A percentile compares a stretch with the other conserved stretches of the same genome.
Conservation (phyloP, 2,329 filamentous ascomycete genomes). For the Periconia sp. region DNA sequence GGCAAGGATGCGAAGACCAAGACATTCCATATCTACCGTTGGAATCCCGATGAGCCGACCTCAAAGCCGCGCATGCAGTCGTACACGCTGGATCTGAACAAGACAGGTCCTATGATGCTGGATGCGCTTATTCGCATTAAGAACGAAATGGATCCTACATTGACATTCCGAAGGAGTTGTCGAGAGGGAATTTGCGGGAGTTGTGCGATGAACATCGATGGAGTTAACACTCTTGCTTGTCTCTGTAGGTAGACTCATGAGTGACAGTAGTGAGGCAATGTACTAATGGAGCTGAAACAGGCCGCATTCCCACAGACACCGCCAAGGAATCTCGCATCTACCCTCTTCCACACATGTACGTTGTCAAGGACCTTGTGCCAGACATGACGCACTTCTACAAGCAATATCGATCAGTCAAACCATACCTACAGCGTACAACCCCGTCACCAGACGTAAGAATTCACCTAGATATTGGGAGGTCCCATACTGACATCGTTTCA, state of each 20-base stretch:
- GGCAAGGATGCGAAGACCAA: conserved; percentile 71
- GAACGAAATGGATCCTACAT: conserved; percentile 96
- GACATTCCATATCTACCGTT: conserved; percentile 98
- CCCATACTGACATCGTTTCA: conserved; percentile 49
- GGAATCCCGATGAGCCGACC: conserved; percentile 91
- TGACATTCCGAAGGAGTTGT: conserved; percentile 95
- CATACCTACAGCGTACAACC: conserved; percentile 91
- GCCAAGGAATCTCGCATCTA: conserved; percentile 89
- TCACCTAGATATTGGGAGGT: too few relatives aligned
- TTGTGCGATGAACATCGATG: conserved; percentile 99
- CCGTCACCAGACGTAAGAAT: conserved; percentile 78
- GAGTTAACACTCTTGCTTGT: conserved; percentile 96
- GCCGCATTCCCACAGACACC: conserved; percentile 89
- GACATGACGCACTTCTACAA: conserved; percentile 99
- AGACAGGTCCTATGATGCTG: conserved; percentile 98
- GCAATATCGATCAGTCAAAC: conserved; percentile 99
- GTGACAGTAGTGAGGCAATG: background rate
- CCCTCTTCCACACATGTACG: conserved; percentile 96
- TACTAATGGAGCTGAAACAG: conserved; percentile 54
- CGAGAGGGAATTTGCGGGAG: conserved; percentile 98
- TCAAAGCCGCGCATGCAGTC: conserved; percentile 95
- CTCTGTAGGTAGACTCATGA: conserved; percentile 73
- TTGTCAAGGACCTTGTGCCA: conserved; percentile 98
- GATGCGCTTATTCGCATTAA: conserved; percentile 98
- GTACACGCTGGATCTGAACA: conserved; percentile 95